A percentile compares a stretch with the other conserved stretches of the same genome.
These are phyloP conservation scores for Colletotrichum tabaci DNA, from an alignment of 2,329 filamentous ascomycete species.

Conservation along the genomic window DNA sequence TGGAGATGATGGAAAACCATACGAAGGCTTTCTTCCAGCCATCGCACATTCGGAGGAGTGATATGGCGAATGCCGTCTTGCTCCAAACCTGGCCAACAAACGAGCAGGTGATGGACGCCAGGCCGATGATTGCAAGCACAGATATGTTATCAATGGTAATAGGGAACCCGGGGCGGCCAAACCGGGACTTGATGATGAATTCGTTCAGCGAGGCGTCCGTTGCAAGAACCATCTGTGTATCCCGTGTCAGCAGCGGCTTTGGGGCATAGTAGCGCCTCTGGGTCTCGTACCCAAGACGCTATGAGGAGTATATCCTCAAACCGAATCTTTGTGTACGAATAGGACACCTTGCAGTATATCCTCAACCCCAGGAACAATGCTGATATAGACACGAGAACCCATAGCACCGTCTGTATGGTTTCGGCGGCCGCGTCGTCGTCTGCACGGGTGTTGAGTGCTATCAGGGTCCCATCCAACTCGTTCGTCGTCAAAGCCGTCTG, in stretches of 20 bases:
- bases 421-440: conserved; percentile 26
- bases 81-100: conserved; percentile 53
- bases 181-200: conserved; percentile 40
- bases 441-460: conserved; percentile 25
- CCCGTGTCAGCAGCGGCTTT: neutral
- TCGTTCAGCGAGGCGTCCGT: conserved; percentile 34
- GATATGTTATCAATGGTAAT: conserved; percentile 21
- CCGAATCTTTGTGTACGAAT: conserved; percentile 45
- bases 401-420: conserved; percentile 37
- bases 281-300: conserved; percentile 44
- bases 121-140: conserved; percentile 36
- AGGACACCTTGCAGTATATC: conserved; percentile 46
- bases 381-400: conserved; percentile 44
- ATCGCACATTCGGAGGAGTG: conserved; percentile 50
- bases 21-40: conserved; percentile 48
- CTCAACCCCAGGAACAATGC: conserved; percentile 45
- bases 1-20: conserved; percentile 51
- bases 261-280: too few relatives aligned
- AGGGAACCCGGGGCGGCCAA: conserved; percentile 32
- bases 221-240: conserved; percentile 16
- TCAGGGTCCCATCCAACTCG: conserved; percentile 25
- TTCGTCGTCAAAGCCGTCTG: conserved; percentile 4
- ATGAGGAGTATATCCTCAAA: conserved; percentile 49
- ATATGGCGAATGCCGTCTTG: conserved; percentile 57
- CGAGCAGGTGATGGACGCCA: conserved; percentile 47